Base-by-base conservation (phyloP, 371 early-diverging fungal species). In the Amoeboaphelidium protococcarum region DNA sequence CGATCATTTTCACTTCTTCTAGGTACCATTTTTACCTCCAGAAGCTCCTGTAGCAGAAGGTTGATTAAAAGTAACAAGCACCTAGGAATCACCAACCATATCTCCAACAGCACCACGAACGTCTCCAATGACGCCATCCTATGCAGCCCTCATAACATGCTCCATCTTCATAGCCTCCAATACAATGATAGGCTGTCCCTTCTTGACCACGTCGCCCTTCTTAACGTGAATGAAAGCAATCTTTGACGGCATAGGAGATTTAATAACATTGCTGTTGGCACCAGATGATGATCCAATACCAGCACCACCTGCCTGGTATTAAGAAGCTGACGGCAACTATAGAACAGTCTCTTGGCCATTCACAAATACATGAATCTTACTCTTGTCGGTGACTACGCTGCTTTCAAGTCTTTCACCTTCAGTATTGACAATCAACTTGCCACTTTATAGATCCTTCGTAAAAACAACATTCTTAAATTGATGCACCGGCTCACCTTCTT, bases 331-430 rank as follows among this genome's bases (percentile, higher is more conserved):
- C 23, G 26, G 40, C 22, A 16, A 16, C 6, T 20, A 44, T 49
- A 50, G 25, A 0, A 46, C 20, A n/a, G 23, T 45, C 26, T 31
- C 24, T 43, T 47, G 50, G 16, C 53, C 75, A 53, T 74, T 68
- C 31, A 63, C 67, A 60, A 78, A 78, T 25, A 80, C 71, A 43
- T 71, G 63, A 3, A 79, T 61, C 45, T 69, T 58, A 24, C 75
- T 69, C 42, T 64, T 68, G 26, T 68, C 62, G 37, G 64, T 50
- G 19, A 79, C 72, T 3, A 74, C 69, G 27, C 68, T 72, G 25
- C 68, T 64, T 53, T 64, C 67, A 49, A 68, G 58, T 27, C 54
- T 49, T 24, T 66, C 63, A 48, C 66, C 68, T 41, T 71, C 78
- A 51, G 80, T 61, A 43, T 64, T 64, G 22, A 74, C 66, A 2